These are phyloP conservation scores for Penicillium coprophilum DNA, from an alignment of 495 filamentous ascomycete genomes.

Conservation along the genomic window DNA sequence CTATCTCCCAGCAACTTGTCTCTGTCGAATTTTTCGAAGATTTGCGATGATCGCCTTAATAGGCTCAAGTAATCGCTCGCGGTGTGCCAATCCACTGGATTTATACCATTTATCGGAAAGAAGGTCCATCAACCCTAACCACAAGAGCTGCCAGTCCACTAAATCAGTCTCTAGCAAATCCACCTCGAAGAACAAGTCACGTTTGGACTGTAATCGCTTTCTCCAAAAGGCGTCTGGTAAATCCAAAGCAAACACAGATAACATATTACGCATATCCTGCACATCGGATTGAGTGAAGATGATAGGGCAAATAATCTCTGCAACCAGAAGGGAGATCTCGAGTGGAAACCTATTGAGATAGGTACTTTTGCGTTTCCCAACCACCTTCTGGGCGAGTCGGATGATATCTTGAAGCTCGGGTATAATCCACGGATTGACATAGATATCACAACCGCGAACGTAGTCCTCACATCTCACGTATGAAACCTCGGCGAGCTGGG, in stretches of 20 bases:
- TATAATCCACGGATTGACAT: constrained; percentile 8
- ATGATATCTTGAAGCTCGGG: no score
- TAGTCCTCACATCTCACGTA: constrained; percentile 4
- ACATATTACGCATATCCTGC: constrained; percentile 5
- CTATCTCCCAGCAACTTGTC: no score
- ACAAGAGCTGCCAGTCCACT: constrained; percentile 7
- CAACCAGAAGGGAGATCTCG: constrained; percentile 9
- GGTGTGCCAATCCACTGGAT: constrained; percentile 6
- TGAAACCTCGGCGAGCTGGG: neutral
- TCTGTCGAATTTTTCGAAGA: no score
- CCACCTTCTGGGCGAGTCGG: neutral
- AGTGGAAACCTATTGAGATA: constrained; percentile 2
- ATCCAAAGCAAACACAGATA: constrained; percentile 9
- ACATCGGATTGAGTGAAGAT: constrained; percentile 10
- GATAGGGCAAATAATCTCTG: constrained; percentile 10
- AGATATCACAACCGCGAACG: constrained; percentile 5
- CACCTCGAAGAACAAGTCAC: constrained; percentile 1
- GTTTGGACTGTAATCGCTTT: constrained; percentile 5
- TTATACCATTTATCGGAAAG: constrained; percentile 6
- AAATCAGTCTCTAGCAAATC: constrained; percentile 3
- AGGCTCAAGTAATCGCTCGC: constrained; percentile 1
- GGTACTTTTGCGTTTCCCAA: neutral
- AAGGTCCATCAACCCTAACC: constrained; percentile 5
- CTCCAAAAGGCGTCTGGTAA: constrained; percentile 4
- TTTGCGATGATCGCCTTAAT: constrained; percentile 18